These are phyloP conservation scores for Piromyces finnis DNA, from an alignment of 192 early-diverging fungal genomes.

Conservation along the genomic window DNA sequence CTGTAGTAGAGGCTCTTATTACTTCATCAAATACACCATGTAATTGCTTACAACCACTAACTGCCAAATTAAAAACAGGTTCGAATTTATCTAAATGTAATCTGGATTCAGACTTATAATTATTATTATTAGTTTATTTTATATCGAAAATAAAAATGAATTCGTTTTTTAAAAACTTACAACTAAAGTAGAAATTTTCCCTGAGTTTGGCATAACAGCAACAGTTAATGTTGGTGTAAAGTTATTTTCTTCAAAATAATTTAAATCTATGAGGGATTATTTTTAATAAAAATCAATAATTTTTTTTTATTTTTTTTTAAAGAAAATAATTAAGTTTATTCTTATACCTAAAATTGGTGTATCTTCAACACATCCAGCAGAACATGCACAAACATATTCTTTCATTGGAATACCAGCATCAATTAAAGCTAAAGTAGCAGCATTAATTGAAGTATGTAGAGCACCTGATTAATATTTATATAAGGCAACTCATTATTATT, in stretches of 20 bases:
- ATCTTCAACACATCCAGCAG: constrained; percentile 67
- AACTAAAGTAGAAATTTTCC: constrained; percentile 62
- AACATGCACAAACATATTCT: constrained; percentile 73
- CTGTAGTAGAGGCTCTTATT: constrained; percentile 15
- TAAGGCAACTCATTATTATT: too few species aligned
- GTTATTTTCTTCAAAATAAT: constrained; percentile 69
- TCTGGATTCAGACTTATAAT: constrained; percentile 58
- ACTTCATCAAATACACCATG: constrained; percentile 36
- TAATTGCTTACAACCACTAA: constrained; percentile 48
- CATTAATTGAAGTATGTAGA: constrained; percentile 62
- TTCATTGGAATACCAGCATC: constrained; percentile 67
- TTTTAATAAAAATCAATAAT: too few species aligned
- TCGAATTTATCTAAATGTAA: constrained; percentile 69
- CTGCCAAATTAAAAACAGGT: constrained; percentile 38
- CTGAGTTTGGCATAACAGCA: constrained; percentile 61
- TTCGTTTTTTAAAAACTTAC: constrained; percentile 10
- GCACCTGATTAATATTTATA: constrained; percentile 6
- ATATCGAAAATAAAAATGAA: too few species aligned
- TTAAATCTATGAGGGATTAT: too few species aligned
- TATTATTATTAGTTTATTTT: too few species aligned
- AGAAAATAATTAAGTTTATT: too few species aligned
- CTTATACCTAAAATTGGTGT: constrained; percentile 47
- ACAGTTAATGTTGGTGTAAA: constrained; percentile 80
- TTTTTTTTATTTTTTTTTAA: too few species aligned
- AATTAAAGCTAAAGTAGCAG: constrained; percentile 61